Percentiles rank a stretch among this genome's conserved stretches.
These are phyloP conservation scores for Zygosaccharomyces bailii DNA, from an alignment of 805 yeast genomes.

Conservation along the genomic window DNA sequence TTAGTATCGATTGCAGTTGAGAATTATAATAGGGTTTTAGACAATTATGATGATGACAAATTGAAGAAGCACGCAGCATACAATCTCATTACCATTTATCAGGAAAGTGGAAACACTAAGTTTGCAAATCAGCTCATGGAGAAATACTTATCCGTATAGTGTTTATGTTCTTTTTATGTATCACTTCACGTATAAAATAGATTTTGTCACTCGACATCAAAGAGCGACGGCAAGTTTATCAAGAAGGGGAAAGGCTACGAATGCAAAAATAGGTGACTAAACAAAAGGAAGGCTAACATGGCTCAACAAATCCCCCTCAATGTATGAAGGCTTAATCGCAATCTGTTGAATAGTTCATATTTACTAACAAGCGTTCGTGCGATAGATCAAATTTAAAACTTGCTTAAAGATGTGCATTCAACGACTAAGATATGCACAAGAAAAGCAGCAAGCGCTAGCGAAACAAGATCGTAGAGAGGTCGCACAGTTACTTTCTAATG, in stretches of 20 bases:
- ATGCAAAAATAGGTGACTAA: background rate
- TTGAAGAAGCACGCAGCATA: slow-evolving; percentile 80
- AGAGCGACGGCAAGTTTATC: background rate
- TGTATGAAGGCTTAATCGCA: slow-evolving; percentile 14
- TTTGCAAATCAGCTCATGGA: slow-evolving; percentile 65
- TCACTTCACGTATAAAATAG: background rate
- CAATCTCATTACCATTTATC: slow-evolving; percentile 72
- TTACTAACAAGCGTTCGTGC: slow-evolving; percentile 1
- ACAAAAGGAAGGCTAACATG: slow-evolving; percentile 4
- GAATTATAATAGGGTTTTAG: slow-evolving; percentile 69
- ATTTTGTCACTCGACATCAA: background rate
- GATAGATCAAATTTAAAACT: slow-evolving; percentile 33
- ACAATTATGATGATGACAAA: slow-evolving; percentile 52
- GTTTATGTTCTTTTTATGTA: background rate
- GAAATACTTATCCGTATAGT: slow-evolving; percentile 52
- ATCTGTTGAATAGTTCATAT: no score
- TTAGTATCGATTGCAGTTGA: slow-evolving; percentile 66
- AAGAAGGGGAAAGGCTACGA: slow-evolving; percentile 5
- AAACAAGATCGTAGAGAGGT: slow-evolving; percentile 67
- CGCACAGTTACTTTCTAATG: slow-evolving; percentile 65
- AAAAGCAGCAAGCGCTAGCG: slow-evolving; percentile 68
- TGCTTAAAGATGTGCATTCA: slow-evolving; percentile 62
- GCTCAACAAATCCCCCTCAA: slow-evolving; percentile 22
- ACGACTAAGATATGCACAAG: slow-evolving; percentile 66
- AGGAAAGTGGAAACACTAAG: slow-evolving; percentile 64